Evolutionary conservation across 805 yeast species (phyloP), one percentile per base, ranked within the genome.

Genomic region (Spathaspora passalidarum): DNA sequence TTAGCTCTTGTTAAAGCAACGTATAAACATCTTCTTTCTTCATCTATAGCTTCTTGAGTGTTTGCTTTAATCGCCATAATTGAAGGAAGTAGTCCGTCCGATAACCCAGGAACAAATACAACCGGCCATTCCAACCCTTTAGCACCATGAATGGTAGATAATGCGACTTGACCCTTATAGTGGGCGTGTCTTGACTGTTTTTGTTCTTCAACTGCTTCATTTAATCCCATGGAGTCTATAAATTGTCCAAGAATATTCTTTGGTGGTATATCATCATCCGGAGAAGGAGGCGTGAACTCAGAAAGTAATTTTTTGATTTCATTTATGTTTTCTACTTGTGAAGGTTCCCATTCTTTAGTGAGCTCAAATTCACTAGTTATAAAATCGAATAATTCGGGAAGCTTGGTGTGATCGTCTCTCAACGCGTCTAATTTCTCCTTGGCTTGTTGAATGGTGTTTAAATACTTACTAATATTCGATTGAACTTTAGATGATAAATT

Each of bases 121-220:
- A 88, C 80, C 0, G 96, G 92, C 97, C 98, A 92, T 60, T 92
- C 99, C 2, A 91, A 70, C 1, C 99, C 99, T 61, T 92, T 92
- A 1, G 97, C 82, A 0, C 90, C 88, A 60, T 92, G 99, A 10
- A 92, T 85, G 0, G 98, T 94, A 0, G 96, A 85, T 0, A 92
- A 44, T 4, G 74, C 65, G 43, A 56, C 68, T 49, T 58, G 64
- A 5, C 66, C 66, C 7, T 50, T 42, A 2, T 44, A 45, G 4
- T 43, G 43, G 2, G 47, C 40, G 1, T 45, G 38, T 14, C 14
- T 38, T 34, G 36, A 18, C 17, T 10, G 36, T 17, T 18, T 16
- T 11, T 20, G 20, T 7, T 54, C 51, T 1, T 54, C 44, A 17
- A 53, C 58, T 1, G 59, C 50, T 42, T 69, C 73, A 49, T 62